These are phyloP conservation scores for Pyrenochaeta sp. DNA, from an alignment of 2,329 filamentous ascomycete genomes.

Conservation along the genomic window DNA sequence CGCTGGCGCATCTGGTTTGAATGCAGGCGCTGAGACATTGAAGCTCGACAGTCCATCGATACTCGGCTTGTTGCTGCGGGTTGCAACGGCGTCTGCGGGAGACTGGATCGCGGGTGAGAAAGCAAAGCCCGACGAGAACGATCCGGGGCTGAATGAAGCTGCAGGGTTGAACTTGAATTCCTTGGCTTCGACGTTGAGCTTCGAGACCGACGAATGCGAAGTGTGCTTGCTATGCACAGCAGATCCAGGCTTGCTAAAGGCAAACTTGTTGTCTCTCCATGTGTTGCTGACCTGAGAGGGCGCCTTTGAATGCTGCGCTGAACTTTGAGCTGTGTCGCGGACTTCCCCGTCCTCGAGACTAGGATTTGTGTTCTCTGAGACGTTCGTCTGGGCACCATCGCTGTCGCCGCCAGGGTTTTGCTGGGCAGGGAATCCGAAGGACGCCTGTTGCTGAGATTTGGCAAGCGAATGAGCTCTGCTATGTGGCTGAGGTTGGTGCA, in stretches of 20 bases:
- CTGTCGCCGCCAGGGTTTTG: conserved; percentile 48
- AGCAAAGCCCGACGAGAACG: conserved; percentile 51
- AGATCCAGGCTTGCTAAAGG: conserved; percentile 42
- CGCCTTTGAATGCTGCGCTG: conserved; percentile 46
- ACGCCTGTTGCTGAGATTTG: conserved; percentile 62
- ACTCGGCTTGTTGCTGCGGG: conserved; percentile 52
- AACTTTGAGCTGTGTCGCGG: conserved; percentile 26
- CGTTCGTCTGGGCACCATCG: conserved; percentile 52
- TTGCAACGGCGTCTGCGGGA: conserved; percentile 59
- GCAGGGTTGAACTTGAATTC: conserved; percentile 80
- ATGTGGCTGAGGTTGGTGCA: conserved; percentile 78
- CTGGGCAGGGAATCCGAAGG: conserved; percentile 42
- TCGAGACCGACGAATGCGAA: conserved; percentile 75
- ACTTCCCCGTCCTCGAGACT: conserved; percentile 47
- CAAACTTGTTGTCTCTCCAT: conserved; percentile 48
- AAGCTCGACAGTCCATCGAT: conserved; percentile 58
- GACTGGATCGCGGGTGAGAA: conserved; percentile 53
- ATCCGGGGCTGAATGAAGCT: conserved; percentile 59
- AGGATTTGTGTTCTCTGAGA: conserved; percentile 50
- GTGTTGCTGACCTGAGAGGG: conserved; percentile 48
- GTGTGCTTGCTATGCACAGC: conserved; percentile 63
- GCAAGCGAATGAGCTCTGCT: conserved; percentile 76
- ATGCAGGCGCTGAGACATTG: conserved; percentile 74
- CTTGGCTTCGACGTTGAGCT: conserved; percentile 86
- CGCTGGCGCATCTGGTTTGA: conserved; percentile 78